Evolutionary conservation across 441 rosid genomes (phyloP).

Genomic region (Erodium moschatum): DNA sequence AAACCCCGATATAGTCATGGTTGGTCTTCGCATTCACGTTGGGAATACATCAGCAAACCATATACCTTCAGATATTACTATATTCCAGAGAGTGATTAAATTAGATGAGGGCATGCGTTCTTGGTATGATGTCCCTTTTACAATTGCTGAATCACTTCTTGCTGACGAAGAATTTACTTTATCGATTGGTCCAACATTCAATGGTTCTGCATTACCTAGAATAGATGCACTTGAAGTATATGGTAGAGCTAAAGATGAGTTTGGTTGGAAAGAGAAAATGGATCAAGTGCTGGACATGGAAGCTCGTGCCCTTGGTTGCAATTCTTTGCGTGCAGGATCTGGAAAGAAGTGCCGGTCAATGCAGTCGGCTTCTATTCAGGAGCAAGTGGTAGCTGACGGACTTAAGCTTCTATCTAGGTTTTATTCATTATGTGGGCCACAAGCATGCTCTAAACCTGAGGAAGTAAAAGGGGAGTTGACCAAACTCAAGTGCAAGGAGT

Average conservation of each 20-base stretch:
- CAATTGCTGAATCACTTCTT: conserved; percentile 95
- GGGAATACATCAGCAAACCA: conserved; percentile 88
- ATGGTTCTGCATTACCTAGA: conserved; percentile 81
- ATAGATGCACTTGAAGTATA: conserved; percentile 95
- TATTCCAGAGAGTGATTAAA: conserved; percentile 91
- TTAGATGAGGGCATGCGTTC: conserved; percentile 96
- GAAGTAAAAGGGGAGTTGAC: conserved; percentile 45
- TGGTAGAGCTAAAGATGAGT: conserved; percentile 99
- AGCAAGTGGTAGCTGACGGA: conserved; percentile 94
- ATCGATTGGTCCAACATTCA: conserved; percentile 78
- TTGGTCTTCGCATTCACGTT: conserved; percentile 95
- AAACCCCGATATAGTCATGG: conserved; percentile 96
- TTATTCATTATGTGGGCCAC: conserved; percentile 50
- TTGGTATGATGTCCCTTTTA: conserved; percentile 99
- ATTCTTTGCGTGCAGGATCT: conserved; percentile 57
- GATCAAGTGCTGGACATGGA: conserved; percentile 93
- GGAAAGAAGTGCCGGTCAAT: conserved; percentile 57
- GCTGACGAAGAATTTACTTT: conserved; percentile 96
- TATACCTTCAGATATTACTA: conserved; percentile 84
- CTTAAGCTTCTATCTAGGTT: conserved; percentile 78
- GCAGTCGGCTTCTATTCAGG: conserved; percentile 74
- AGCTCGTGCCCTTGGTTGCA: conserved; percentile 87
- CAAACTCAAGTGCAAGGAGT: conserved; percentile 74
- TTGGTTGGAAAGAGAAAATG: conserved; percentile 99
- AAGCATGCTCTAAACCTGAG: conserved; percentile 35